These are phyloP conservation scores for Neurospora discreta DNA, from an alignment of 495 filamentous ascomycete species.

Conservation along the genomic window DNA sequence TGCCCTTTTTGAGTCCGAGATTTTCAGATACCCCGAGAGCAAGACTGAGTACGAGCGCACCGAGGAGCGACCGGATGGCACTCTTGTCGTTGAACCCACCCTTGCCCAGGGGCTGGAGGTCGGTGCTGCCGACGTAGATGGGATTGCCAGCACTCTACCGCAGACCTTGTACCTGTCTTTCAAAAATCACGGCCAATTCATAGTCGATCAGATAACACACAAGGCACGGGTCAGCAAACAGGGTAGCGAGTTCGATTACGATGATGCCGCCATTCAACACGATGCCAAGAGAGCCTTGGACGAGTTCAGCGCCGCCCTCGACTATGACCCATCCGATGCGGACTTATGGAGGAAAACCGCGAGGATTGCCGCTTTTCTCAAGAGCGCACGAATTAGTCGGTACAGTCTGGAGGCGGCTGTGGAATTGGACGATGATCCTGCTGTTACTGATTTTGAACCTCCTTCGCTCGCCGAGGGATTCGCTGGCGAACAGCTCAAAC, in stretches of 20 bases:
- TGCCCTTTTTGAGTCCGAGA: constrained; percentile 77
- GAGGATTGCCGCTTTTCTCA: constrained; percentile 61
- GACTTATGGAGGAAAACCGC: constrained; percentile 89
- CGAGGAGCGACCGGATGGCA: constrained; percentile 47
- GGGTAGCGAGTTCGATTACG: constrained; percentile 20
- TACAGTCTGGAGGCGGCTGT: constrained; percentile 89
- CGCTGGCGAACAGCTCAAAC: constrained; percentile 65
- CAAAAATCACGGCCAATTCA: constrained; percentile 90
- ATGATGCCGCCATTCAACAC: constrained; percentile 28
- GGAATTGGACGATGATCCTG: constrained; percentile 68
- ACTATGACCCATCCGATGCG: constrained; percentile 82
- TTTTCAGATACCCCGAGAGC: constrained; percentile 82
- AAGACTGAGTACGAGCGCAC: constrained; percentile 63
- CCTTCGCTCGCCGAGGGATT: constrained; percentile 77
- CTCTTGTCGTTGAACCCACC: constrained; percentile 23
- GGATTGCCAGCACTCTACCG: constrained; percentile 65
- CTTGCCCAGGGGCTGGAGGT: constrained; percentile 30
- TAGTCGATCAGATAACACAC: constrained; percentile 57
- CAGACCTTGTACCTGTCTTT: constrained; percentile 86
- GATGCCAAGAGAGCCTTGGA: constrained; percentile 40
- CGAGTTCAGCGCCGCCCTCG: constrained; percentile 64
- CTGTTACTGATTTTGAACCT: constrained; percentile 59
- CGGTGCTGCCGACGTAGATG: constrained; percentile 45
- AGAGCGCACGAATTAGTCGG: constrained; percentile 64
- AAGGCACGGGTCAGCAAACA: constrained; percentile 28